Conservation (phyloP, 208 protist genomes). For the Trypanosoma scelopori region DNA sequence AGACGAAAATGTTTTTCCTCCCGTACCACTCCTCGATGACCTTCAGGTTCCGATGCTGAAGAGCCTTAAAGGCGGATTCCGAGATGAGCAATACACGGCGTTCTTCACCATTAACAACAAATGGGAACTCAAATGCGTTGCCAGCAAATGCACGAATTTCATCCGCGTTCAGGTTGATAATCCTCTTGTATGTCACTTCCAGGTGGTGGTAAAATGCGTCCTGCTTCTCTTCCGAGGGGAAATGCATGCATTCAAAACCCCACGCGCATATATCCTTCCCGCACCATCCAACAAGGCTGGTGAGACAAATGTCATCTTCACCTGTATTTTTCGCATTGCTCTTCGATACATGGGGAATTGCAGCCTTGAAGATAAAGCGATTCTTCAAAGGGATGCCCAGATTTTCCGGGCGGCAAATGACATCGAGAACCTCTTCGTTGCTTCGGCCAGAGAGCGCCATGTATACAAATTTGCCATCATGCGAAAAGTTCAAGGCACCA, state of each 20-base stretch:
- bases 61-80: slow-evolving; percentile 36
- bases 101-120: slow-evolving; percentile 31
- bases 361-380: slow-evolving; percentile 49
- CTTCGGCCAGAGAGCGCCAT: slow-evolving; percentile 57
- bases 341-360: slow-evolving; percentile 18
- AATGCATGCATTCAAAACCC: slow-evolving; percentile 51
- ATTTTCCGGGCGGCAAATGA: slow-evolving; percentile 59
- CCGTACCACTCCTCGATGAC: slow-evolving; percentile 60
- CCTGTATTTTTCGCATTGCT: slow-evolving; percentile 3
- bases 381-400: slow-evolving; percentile 68
- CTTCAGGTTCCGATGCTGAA: slow-evolving; percentile 30
- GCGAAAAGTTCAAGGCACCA: slow-evolving; percentile 59
- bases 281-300: slow-evolving; percentile 76
- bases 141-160: slow-evolving; percentile 67
- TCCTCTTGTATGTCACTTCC: slow-evolving; percentile 39
- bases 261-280: slow-evolving; percentile 80
- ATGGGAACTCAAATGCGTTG: slow-evolving; percentile 51
- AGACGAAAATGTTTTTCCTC: slow-evolving; percentile 52
- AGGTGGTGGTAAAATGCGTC: slow-evolving; percentile 65
- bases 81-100: slow-evolving; percentile 64
- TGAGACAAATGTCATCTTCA: slow-evolving; percentile 52
- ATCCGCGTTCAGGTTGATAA: slow-evolving; percentile 53
- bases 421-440: slow-evolving; percentile 56
- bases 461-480: slow-evolving; percentile 68
- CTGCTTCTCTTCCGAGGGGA: slow-evolving; percentile 49